Base-by-base conservation (phyloP, 2,329 filamentous ascomycete species). In the Chaetoscypha palmicola region DNA sequence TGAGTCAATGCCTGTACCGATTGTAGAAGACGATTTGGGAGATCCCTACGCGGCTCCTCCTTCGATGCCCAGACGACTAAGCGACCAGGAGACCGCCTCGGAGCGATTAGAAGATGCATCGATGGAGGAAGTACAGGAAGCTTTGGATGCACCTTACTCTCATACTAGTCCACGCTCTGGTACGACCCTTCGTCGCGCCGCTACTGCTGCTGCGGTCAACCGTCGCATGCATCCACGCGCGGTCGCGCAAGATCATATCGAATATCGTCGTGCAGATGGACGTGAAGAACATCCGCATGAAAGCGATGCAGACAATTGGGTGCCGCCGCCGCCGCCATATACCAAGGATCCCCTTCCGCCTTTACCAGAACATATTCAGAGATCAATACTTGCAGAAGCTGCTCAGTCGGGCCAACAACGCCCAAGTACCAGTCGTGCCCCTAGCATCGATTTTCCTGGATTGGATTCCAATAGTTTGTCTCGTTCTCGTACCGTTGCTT, bases 301-400 rank as follows among this genome's bases (percentile, higher is more conserved):
- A 63, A 91, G 86, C 51, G 86, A 92, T 60, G 86, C 86, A 3
- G 87, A 92, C 57, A 87, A 90, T 55, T 94, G 87, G 87, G 83
- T 89, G 3, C 85, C 86, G 4, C 87, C 87, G 4, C 87, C 87
- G 7, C 87, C 87, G 2, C 86, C 86, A 1, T 94, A 94, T 56
- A 77, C 80, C 31, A 76, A 77, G 43, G 79, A 84, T 0, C 64
- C 66, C n/a, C 60, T 68, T 26, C 53, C 56, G 26, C 57, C 56
- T 22, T 43, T 63, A 20, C 61, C 62, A 20, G 60, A 61, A 30
- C 56, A 63, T 41, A 60, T 64, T 20, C 60, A 60, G 37, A 55
- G 58, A 51, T 59, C 58, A 26, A 45, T 63, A 11, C 49, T 57
- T 14, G 57, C 56, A 31, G 58, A 61, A 23, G 54, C 57, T 43